These are phyloP conservation scores for Komagataella pseudopastoris DNA, from an alignment of 805 yeast species.

Conservation along the genomic window DNA sequence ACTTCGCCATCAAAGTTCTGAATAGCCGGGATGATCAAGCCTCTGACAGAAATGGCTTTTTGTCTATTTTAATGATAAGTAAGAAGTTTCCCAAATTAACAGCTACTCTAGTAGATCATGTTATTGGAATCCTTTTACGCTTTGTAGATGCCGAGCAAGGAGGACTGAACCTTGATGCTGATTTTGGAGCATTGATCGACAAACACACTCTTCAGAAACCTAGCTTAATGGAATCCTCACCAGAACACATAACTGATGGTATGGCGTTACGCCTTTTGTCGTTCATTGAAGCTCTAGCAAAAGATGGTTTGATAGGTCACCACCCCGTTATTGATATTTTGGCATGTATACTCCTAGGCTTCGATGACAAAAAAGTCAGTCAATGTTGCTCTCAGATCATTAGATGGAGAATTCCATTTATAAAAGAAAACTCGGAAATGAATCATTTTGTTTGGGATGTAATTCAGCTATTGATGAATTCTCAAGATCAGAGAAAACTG, in stretches of 20 bases:
- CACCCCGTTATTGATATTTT: background rate
- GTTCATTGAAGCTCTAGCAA: background rate
- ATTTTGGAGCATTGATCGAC: background rate
- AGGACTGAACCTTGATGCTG: background rate
- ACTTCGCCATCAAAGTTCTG: background rate
- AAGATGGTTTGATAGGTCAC: background rate
- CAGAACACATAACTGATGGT: background rate
- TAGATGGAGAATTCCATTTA: constrained; percentile 1
- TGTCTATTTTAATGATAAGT: background rate
- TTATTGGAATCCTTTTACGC: background rate
- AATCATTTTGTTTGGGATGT: background rate
- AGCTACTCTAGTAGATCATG: background rate
- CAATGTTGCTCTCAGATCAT: background rate
- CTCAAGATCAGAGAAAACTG: background rate
- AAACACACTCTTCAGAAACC: background rate
- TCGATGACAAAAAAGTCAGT: background rate
- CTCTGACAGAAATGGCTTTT: background rate
- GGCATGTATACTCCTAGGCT: background rate
- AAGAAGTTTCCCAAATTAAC: background rate
- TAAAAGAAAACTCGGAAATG: background rate
- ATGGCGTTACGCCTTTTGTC: background rate
- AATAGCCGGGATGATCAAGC: background rate
- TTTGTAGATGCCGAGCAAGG: background rate
- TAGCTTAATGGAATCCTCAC: background rate
- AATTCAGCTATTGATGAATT: background rate